These are phyloP conservation scores for Teunomyces pallodes DNA, from an alignment of 805 yeast genomes.

Conservation along the genomic window DNA sequence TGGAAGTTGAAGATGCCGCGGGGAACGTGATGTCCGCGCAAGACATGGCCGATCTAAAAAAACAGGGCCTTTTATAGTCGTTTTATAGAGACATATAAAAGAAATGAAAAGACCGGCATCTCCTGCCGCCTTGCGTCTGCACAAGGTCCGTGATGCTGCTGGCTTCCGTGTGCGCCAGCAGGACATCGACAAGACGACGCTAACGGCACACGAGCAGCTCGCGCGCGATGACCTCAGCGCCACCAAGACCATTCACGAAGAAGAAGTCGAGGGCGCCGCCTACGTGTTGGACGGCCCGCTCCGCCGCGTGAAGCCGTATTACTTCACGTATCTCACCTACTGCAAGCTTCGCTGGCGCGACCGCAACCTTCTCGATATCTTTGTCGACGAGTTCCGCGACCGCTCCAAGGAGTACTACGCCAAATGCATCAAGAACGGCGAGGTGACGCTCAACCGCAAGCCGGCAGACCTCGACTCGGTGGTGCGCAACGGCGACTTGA, in stretches of 20 bases:
- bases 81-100: not conserved
- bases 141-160: constrained; percentile 31
- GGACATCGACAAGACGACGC: constrained; percentile 40
- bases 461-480: constrained; percentile 63
- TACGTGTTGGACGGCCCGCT: constrained; percentile 58
- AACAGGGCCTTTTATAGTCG: constrained; percentile 74
- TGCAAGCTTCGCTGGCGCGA: constrained; percentile 93
- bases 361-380: constrained; percentile 74
- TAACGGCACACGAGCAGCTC: constrained; percentile 39
- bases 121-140: constrained; percentile 1
- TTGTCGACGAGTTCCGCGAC: constrained; percentile 81
- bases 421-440: constrained; percentile 51
- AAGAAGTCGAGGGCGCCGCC: constrained; percentile 56
- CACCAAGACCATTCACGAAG: constrained; percentile 46
- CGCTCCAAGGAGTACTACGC: constrained; percentile 64
- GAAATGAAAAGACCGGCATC: not conserved
- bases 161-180: constrained; percentile 50
- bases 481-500: constrained; percentile 78
- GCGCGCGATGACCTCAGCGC: constrained; percentile 22
- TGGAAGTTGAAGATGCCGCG: constrained; percentile 87
- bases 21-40: constrained; percentile 89
- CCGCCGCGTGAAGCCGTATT: constrained; percentile 80
- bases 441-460: constrained; percentile 68
- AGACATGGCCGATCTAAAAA: constrained; percentile 80
- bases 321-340: constrained; percentile 83